Conservation (phyloP, 2,329 filamentous ascomycete genomes). For the Microsporum ferrugineum region DNA sequence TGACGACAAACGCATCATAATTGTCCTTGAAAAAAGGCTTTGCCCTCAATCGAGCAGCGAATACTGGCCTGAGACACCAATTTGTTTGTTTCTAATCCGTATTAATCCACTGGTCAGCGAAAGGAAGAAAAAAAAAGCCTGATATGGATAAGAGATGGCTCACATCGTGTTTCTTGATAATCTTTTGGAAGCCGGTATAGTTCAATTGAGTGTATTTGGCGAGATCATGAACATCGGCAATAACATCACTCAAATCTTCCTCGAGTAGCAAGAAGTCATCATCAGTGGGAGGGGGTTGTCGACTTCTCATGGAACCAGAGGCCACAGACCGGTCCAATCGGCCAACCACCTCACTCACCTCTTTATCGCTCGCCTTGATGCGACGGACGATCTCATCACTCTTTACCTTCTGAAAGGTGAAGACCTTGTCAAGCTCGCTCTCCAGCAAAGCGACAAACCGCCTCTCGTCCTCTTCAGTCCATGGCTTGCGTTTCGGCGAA, state of each 20-base stretch:
- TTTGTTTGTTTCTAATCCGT: conserved; percentile 68
- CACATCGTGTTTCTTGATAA: conserved; percentile 98
- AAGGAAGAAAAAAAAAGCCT: conserved; percentile 3
- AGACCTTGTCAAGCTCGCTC: conserved; percentile 90
- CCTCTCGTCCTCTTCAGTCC: conserved; percentile 87
- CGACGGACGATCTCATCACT: conserved; percentile 87
- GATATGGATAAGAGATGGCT: conserved; percentile 24
- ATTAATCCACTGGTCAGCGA: conserved; percentile 2
- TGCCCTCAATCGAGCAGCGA: conserved; percentile 83
- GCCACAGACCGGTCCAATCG: conserved; percentile 45
- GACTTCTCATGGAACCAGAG: conserved; percentile 22
- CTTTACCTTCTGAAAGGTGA: conserved; percentile 95
- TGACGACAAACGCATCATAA: conserved; percentile 90
- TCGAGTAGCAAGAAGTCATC: conserved; percentile 91
- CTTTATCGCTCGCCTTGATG: conserved; percentile 76
- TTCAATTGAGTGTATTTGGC: conserved; percentile 98
- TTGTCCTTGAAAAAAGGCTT: conserved; percentile 99
- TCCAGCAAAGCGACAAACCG: conserved; percentile 79
- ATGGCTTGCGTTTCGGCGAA: conserved; percentile 49
- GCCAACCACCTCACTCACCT: conserved; percentile 77
- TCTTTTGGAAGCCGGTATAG: conserved; percentile 98
- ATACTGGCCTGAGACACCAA: conserved; percentile 91
- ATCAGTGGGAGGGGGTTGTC: conserved; percentile 50
- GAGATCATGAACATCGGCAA: conserved; percentile 94
- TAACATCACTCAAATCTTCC: conserved; percentile 92